Evolutionary conservation across 106 monocot species (phyloP), one percentile per base, ranked within the genome.

Genomic region (Allium fistulosum): DNA sequence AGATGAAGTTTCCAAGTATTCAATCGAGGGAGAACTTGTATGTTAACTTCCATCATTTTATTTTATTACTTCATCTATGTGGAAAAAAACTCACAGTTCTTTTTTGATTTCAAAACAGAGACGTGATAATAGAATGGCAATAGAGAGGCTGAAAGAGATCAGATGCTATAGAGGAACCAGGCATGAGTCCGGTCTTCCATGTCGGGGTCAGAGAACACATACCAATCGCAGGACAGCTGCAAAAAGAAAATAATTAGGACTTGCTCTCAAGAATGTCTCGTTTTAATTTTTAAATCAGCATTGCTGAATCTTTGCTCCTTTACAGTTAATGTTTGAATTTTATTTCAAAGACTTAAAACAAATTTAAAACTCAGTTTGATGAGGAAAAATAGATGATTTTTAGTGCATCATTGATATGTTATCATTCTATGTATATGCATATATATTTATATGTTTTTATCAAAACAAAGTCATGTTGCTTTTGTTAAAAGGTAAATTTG

Each of bases 1-100:
- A 27, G 85, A 97, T 51, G 92, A 92, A 76, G 96, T 97, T 59
- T 76, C 86, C 76, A 88, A 92, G 78, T 92, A 92, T 69, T 65
- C 87, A 86, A 89, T 89, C 67, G 96, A 97, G 70, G 92, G 96
- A 16, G 96, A 97, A 82, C 92, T 97, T 26, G 96, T 96, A 74
- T 55, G 68, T 4, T 17, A 28, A 56, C 27, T 46, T 59, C 2
- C 58, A 51, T 68, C 28, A 15, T 65, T 58, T 51, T 10, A 49
- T 62, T 6, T 69, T 62, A 58, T 10, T 17, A 59, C 0, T 66
- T 37, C 48, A 14, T 0, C 28, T 0, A 51, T 15, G 9, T 52
- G 13, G 16, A 11, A 58, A 46, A 37, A 22, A 22, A 22, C 22
- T 22, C 1, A 1, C 4, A 37, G 37, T 37, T 55, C 7, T 55